These are phyloP conservation scores for Chytriomyces sp. DNA, from an alignment of 192 early-diverging fungal genomes.

Conservation along the genomic window DNA sequence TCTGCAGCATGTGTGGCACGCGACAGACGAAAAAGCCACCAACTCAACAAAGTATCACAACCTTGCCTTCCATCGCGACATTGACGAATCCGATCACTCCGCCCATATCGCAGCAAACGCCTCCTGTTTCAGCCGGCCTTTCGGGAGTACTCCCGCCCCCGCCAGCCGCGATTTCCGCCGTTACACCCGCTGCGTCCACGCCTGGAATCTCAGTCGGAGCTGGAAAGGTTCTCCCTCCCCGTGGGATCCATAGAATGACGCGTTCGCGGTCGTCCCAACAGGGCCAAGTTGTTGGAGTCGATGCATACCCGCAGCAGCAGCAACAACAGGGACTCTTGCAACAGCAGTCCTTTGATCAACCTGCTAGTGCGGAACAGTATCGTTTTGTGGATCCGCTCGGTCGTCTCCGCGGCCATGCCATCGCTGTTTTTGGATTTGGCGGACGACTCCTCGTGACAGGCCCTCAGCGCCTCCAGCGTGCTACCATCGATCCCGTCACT, in stretches of 20 bases:
- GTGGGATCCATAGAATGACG: not conserved
- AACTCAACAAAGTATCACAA: too few relatives aligned
- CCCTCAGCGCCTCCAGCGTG: conserved; percentile 36
- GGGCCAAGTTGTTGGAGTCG: not conserved
- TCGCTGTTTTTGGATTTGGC: conserved; percentile 43
- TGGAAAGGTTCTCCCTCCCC: not conserved
- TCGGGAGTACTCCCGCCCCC: not conserved
- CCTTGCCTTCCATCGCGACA: not conserved
- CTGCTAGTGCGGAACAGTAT: not conserved
- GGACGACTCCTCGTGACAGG: conserved; percentile 40
- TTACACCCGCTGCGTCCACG: not conserved
- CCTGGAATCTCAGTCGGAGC: not conserved
- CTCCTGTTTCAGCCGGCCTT: not conserved
- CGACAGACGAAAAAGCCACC: too few relatives aligned
- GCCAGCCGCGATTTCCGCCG: not conserved
- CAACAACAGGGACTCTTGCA: not conserved
- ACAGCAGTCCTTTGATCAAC: not conserved
- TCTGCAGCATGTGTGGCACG: conserved; percentile 49
- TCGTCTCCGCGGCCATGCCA: conserved; percentile 45
- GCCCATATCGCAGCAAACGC: not conserved
- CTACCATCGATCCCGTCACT: conserved; percentile 23
- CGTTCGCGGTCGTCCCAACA: not conserved
- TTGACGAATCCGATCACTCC: not conserved
- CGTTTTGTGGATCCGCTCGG: conserved; percentile 41
- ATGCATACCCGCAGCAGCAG: not conserved